These are phyloP conservation scores for Venustampulla echinocandica DNA, from an alignment of 495 filamentous ascomycete genomes.

Conservation along the genomic window DNA sequence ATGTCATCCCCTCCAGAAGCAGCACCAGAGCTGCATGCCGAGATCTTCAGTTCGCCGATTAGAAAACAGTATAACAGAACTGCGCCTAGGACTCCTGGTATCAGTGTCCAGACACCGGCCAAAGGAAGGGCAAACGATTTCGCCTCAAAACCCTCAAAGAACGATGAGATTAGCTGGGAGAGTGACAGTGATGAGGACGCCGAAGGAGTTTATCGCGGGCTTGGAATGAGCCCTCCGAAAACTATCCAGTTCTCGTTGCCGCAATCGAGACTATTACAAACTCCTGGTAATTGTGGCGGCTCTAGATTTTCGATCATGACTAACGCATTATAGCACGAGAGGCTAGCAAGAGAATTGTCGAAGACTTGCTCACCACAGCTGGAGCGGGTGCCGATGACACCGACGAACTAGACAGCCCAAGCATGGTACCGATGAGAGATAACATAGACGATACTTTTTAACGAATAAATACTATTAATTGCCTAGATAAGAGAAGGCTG, in stretches of 20 bases:
- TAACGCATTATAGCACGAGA: conserved; percentile 54
- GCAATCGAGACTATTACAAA: conserved; percentile 77
- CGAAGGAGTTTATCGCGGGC: conserved; percentile 45
- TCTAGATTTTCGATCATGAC: neutral
- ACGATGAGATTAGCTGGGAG: conserved; percentile 54
- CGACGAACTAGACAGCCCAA: conserved; percentile 55
- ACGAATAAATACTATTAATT: conserved; percentile 3
- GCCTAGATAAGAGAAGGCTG: neutral
- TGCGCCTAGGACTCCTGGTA: conserved; percentile 57
- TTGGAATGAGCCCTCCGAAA: conserved; percentile 82
- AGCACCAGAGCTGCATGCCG: conserved; percentile 70
- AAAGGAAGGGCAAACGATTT: conserved; percentile 37
- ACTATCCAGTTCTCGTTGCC: conserved; percentile 96
- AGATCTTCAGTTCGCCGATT: conserved; percentile 74
- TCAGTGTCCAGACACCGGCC: conserved; percentile 68
- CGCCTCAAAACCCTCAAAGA: conserved; percentile 27
- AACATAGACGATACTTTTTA: conserved; percentile 66
- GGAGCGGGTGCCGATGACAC: conserved; percentile 50
- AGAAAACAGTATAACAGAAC: conserved; percentile 23
- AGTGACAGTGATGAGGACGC: conserved; percentile 49
- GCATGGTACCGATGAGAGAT: conserved; percentile 59
- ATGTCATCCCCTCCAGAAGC: conserved; percentile 71
- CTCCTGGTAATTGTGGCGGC: conserved; percentile 57
- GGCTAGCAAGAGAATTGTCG: conserved; percentile 85
- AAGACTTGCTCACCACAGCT: conserved; percentile 80